These are phyloP conservation scores for Ilex aquifolium DNA, from an alignment of 257 asterid genomes.

Conservation along the genomic window DNA sequence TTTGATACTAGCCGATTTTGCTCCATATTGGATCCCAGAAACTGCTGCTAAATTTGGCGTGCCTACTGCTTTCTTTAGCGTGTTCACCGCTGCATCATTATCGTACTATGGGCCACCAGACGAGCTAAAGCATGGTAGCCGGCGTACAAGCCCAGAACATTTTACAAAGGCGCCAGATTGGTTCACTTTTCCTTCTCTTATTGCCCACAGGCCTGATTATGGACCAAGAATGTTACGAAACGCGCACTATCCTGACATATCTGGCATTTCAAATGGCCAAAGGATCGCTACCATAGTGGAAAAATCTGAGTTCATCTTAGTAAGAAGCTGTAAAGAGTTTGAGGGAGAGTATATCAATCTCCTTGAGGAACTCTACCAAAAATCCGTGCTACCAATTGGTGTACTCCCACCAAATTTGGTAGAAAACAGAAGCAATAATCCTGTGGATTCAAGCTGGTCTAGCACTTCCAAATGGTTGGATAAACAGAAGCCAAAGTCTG, in stretches of 20 bases:
- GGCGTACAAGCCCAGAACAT: conserved; percentile 22
- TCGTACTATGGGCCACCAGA: conserved; percentile 32
- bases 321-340: conserved; percentile 35
- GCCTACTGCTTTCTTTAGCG: conserved; percentile 23
- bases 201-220: conserved; percentile 21
- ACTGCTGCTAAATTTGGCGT: conserved; percentile 22
- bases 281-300: conserved; percentile 27
- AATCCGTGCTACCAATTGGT: conserved; percentile 36
- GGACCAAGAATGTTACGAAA: conserved; percentile 16
- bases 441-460: conserved; percentile 11
- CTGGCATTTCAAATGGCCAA: conserved; percentile 31
- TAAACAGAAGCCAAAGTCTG: conserved; percentile 28
- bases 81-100: conserved; percentile 30
- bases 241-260: conserved; percentile 21
- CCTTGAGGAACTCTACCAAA: conserved; percentile 20
- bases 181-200: conserved; percentile 31
- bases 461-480: conserved; percentile 30
- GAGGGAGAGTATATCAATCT: conserved; percentile 30
- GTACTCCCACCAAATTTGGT: conserved; percentile 24
- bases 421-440: neutral
- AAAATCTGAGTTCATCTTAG: conserved; percentile 23
- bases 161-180: conserved; percentile 30
- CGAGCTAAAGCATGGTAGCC: conserved; percentile 24
- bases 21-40: conserved; percentile 25
- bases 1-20: conserved; percentile 31